phyloP scores from a whole-genome alignment of 148 eudicot species.

The Rhododendron ovatum region DNA sequence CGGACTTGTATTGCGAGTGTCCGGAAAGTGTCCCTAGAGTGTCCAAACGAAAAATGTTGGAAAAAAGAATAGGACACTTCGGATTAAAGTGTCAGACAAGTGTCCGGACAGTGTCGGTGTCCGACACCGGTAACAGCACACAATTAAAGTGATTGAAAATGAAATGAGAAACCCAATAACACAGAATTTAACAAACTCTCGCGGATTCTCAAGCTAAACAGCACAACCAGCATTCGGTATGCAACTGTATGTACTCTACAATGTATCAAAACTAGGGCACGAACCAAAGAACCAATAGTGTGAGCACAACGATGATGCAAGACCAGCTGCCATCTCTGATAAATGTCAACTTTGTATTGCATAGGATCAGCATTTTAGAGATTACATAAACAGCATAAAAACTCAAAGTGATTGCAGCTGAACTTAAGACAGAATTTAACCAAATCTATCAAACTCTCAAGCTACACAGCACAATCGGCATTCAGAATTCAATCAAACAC shows the following conservation, averaged over 20 bases:
- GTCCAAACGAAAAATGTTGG: background rate
- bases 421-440: background rate
- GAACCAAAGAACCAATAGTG: slow-evolving; percentile 71
- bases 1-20: background rate
- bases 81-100: background rate
- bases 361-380: background rate
- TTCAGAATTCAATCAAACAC: background rate
- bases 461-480: slow-evolving; percentile 1
- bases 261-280: background rate
- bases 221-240: background rate
- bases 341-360: background rate
- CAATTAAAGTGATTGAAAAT: slow-evolving; percentile 31
- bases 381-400: background rate
- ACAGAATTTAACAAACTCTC: background rate
- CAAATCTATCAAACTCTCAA: background rate
- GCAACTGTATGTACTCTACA: background rate
- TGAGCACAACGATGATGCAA: slow-evolving; percentile 47
- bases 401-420: background rate
- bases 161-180: slow-evolving; percentile 19
- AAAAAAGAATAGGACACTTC: background rate
- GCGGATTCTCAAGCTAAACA: background rate
- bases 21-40: background rate
- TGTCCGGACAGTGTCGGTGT: background rate
- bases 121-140: background rate
- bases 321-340: slow-evolving; percentile 51